Conservation (phyloP, 2,329 filamentous ascomycete genomes). For the Exophiala sp. region DNA sequence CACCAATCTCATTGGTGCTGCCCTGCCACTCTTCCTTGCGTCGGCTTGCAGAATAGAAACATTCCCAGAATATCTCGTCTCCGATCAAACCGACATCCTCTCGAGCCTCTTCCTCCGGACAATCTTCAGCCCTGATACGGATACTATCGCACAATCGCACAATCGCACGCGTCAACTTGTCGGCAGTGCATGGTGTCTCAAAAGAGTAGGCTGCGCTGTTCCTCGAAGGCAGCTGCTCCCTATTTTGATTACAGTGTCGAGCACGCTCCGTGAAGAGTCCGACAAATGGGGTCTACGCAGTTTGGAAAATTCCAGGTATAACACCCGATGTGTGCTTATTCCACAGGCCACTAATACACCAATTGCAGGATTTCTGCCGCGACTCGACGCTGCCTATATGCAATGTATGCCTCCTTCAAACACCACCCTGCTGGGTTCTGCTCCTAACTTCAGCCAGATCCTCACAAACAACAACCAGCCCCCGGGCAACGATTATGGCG, state of each 20-base stretch:
- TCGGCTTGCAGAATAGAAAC: neutral
- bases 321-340: constrained; percentile 23
- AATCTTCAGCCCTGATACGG: neutral
- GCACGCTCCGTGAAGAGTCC: constrained; percentile 8
- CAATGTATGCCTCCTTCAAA: constrained; percentile 59
- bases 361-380: constrained; percentile 66
- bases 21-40: constrained; percentile 1
- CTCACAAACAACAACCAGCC: constrained; percentile 57
- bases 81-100: neutral
- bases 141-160: neutral
- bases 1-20: neutral
- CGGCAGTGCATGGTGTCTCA: constrained; percentile 4
- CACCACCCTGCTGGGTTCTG: neutral
- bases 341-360: constrained; percentile 24
- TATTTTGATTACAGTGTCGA: neutral
- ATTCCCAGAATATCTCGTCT: constrained; percentile 1
- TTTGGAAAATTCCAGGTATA: constrained; percentile 55
- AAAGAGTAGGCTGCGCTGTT: constrained; percentile 10
- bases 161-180: neutral
- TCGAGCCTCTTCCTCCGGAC: neutral
- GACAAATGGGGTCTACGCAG: constrained; percentile 48
- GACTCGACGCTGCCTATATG: constrained; percentile 78
- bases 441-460: constrained; percentile 47
- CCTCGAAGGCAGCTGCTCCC: neutral
- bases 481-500: constrained; percentile 47